Conservation (phyloP, 2,329 filamentous ascomycete genomes). For the Exserohilum turcica region DNA sequence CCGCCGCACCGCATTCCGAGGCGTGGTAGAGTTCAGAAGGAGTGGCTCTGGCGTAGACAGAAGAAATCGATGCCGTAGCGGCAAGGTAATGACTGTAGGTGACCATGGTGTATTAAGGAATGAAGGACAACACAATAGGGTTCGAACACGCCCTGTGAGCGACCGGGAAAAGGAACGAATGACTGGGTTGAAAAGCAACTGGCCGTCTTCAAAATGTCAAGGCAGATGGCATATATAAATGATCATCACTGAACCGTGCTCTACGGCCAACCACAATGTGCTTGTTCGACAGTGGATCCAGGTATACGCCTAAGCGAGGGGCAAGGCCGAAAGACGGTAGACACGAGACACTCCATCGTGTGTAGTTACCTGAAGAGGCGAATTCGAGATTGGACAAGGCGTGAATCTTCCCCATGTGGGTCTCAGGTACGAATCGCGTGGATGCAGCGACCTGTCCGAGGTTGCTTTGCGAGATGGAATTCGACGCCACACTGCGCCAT, state of each 20-base stretch:
- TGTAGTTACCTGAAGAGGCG: not conserved
- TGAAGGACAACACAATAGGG: conserved; percentile 1
- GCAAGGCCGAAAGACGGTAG: conserved; percentile 1
- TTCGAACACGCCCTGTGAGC: not conserved
- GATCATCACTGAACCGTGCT: conserved; percentile 5
- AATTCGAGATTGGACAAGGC: not conserved
- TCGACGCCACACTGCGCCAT: not conserved
- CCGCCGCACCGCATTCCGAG: conserved; percentile 15
- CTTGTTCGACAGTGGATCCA: conserved; percentile 11
- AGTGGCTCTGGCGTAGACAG: conserved; percentile 17
- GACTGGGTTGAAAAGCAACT: conserved; percentile 10
- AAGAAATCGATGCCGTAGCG: conserved; percentile 29
- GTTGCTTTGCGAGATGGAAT: not conserved
- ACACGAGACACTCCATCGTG: conserved; percentile 3
- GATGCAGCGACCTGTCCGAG: not conserved
- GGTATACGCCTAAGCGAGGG: conserved; percentile 6
- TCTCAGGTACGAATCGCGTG: not conserved
- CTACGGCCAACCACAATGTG: conserved; percentile 1
- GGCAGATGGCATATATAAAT: conserved; percentile 15
- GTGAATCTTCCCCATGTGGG: not conserved
- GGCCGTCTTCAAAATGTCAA: not conserved
- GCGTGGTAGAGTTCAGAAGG: conserved; percentile 14
- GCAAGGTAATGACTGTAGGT: conserved; percentile 35
- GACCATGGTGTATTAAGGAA: conserved; percentile 28
- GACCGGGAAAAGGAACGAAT: conserved; percentile 17